Percentiles rank a stretch among this genome's conserved stretches.
Evolutionary conservation across 2,329 filamentous ascomycete species (phyloP).

Genomic region (Pseudopithomyces chartarum): DNA sequence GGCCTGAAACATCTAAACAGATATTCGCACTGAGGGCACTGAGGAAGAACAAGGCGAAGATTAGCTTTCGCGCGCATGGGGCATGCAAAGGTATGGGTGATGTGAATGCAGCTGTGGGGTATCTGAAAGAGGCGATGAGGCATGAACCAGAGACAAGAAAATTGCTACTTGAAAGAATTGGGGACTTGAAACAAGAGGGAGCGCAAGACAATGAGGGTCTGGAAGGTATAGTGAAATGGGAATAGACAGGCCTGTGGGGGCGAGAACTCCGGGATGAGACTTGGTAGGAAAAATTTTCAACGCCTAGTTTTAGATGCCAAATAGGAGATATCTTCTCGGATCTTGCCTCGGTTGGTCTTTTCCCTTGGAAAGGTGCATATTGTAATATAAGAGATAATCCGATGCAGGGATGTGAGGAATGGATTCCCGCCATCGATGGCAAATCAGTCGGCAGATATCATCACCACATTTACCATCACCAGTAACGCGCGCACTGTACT

Average conservation of each 20-base stretch:
- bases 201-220: neutral
- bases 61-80: constrained; percentile 10
- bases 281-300: too few species aligned
- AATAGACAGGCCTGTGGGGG: neutral
- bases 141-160: constrained; percentile 7
- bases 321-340: too few species aligned
- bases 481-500: too few species aligned
- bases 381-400: too few species aligned
- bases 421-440: too few species aligned
- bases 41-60: constrained; percentile 6
- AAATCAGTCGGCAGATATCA: too few species aligned
- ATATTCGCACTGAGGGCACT: neutral
- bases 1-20: neutral
- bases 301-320: too few species aligned
- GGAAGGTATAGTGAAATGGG: neutral
- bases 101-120: constrained; percentile 10
- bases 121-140: constrained; percentile 9
- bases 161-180: neutral
- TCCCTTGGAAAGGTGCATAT: too few species aligned
- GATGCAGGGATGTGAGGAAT: too few species aligned
- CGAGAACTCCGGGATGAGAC: too few species aligned
- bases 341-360: too few species aligned
- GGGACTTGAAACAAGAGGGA: constrained; percentile 3
- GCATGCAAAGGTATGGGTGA: constrained; percentile 12
- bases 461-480: too few species aligned